These are phyloP conservation scores for Lentinula aciculospora DNA, from an alignment of 768 basidiomycete species.

Conservation along the genomic window DNA sequence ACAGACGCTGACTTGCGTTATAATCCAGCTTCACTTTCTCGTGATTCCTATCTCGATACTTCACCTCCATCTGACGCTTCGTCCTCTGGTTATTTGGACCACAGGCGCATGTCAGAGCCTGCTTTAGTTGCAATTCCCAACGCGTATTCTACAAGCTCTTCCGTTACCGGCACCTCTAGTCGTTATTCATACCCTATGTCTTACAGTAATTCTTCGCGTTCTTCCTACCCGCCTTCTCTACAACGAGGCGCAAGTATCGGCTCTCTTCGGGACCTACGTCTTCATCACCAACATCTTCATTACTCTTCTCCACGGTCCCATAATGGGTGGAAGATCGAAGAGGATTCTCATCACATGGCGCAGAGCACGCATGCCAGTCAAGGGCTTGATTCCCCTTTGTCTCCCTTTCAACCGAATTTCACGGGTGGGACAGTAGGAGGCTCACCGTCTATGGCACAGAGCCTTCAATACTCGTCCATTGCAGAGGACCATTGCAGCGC, in stretches of 20 bases:
- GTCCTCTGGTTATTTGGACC: slow-evolving; percentile 40
- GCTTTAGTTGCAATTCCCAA: slow-evolving; percentile 41
- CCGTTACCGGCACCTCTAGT: neutral
- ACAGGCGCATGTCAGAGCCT: slow-evolving; percentile 68
- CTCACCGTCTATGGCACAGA: slow-evolving; percentile 23
- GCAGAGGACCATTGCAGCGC: slow-evolving; percentile 50
- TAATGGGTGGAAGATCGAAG: slow-evolving; percentile 2
- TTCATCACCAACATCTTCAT: slow-evolving; percentile 23
- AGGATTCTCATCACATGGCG: slow-evolving; percentile 6
- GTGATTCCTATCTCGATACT: slow-evolving; percentile 25
- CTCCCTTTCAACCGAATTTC: slow-evolving; percentile 51
- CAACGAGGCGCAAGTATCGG: slow-evolving; percentile 42
- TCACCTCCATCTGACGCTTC: slow-evolving; percentile 18
- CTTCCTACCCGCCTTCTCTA: slow-evolving; percentile 33
- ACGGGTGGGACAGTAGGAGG: slow-evolving; percentile 29
- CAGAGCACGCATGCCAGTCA: neutral
- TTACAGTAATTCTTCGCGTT: slow-evolving; percentile 21
- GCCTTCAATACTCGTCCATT: slow-evolving; percentile 40
- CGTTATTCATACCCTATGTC: slow-evolving; percentile 14
- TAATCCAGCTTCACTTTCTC: slow-evolving; percentile 33
- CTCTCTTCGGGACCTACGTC: slow-evolving; percentile 37
- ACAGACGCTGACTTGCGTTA: slow-evolving; percentile 31
- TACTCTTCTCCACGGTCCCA: slow-evolving; percentile 9
- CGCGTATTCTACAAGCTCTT: slow-evolving; percentile 24
- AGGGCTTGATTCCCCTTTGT: slow-evolving; percentile 31